Conservation (phyloP, 345 rosid genomes). For the Eucalyptus shirleyi region DNA sequence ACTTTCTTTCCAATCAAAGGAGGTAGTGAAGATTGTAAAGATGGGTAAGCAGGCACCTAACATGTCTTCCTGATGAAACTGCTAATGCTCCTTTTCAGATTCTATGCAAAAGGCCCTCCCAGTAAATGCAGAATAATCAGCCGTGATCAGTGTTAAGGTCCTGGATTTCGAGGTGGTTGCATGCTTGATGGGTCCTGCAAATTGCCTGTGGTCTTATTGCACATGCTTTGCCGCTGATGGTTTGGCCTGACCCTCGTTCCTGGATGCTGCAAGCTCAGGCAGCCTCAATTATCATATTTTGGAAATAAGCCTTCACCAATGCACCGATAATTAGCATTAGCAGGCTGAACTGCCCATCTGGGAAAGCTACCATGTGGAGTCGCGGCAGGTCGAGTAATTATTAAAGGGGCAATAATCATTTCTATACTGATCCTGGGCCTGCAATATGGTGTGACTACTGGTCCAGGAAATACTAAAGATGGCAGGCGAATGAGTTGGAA, state of each 20-base stretch:
- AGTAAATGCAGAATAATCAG: not conserved
- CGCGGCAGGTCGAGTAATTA: not conserved
- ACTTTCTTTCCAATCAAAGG: not conserved
- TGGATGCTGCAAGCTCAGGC: not conserved
- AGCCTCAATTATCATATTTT: constrained; percentile 3
- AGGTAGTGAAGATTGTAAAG: not conserved
- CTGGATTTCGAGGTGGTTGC: not conserved
- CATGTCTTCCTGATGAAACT: not conserved
- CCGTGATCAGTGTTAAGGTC: not conserved
- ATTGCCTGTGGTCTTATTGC: not conserved
- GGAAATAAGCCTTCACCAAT: not conserved
- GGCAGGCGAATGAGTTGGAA: not conserved
- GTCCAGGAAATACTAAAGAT: not conserved
- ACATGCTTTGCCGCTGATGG: not conserved
- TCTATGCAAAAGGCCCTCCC: not conserved
- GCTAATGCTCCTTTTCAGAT: not conserved
- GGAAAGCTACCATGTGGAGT: not conserved
- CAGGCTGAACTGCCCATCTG: not conserved
- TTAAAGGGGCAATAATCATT: not conserved
- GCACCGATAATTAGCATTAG: not conserved
- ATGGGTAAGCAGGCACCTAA: not conserved
- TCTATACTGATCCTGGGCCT: not conserved
- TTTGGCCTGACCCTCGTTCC: not conserved
- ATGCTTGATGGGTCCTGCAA: not conserved
- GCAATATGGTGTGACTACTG: not conserved